These are phyloP conservation scores for Quercus engelmannii DNA, from an alignment of 306 rosid genomes.

Conservation along the genomic window DNA sequence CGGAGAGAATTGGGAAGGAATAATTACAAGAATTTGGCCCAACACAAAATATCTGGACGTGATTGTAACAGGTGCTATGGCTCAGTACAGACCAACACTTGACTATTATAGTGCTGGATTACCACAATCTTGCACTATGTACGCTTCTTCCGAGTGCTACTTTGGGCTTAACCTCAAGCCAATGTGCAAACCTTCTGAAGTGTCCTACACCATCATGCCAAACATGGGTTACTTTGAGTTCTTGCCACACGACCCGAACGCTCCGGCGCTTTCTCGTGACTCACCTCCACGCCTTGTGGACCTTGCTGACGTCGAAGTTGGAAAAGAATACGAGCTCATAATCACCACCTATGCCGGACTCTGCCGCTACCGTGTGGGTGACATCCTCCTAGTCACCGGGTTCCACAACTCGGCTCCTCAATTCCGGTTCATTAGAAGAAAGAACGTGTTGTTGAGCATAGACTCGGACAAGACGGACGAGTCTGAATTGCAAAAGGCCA, in stretches of 20 bases:
- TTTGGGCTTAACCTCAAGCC: constrained; percentile 85
- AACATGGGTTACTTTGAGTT: constrained; percentile 95
- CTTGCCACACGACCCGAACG: constrained; percentile 47
- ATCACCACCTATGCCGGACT: constrained; percentile 80
- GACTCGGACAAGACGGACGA: constrained; percentile 88
- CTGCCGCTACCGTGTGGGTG: constrained; percentile 83
- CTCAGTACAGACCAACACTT: constrained; percentile 82
- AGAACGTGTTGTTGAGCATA: constrained; percentile 79
- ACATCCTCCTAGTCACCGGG: constrained; percentile 70
- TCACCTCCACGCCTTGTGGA: constrained; percentile 68
- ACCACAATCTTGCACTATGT: constrained; percentile 84
- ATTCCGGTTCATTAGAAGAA: constrained; percentile 72
- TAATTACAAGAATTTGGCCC: constrained; percentile 85
- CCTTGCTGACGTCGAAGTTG: constrained; percentile 62
- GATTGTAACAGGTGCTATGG: constrained; percentile 95
- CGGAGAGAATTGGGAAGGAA: constrained; percentile 60
- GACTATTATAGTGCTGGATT: constrained; percentile 69
- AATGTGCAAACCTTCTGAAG: constrained; percentile 63
- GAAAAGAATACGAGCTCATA: constrained; percentile 72
- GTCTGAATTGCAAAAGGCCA: constrained; percentile 68
- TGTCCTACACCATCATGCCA: constrained; percentile 89
- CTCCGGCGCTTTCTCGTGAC: constrained; percentile 39
- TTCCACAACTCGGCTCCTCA: constrained; percentile 69
- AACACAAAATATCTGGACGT: constrained; percentile 87
- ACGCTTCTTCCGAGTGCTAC: constrained; percentile 90